Percentiles rank a stretch among this genome's conserved stretches.
phyloP scores from a whole-genome alignment of 2,329 filamentous ascomycete species.

The Penicillium sp. region DNA sequence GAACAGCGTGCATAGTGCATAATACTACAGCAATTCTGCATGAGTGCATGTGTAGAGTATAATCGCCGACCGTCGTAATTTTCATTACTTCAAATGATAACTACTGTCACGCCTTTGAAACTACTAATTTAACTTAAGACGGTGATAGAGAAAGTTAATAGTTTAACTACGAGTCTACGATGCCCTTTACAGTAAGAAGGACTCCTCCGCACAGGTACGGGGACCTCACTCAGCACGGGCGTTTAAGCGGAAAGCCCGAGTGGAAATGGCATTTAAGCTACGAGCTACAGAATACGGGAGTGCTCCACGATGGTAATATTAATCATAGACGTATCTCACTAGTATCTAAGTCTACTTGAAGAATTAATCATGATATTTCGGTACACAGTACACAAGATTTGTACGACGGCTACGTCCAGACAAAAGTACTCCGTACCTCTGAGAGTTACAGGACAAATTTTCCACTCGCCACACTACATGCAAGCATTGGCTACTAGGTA shows the following conservation, averaged over 20 bases:
- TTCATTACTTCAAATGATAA: not conserved
- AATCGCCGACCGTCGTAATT: not conserved
- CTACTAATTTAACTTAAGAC: not conserved
- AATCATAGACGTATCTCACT: not conserved
- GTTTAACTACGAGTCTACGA: not conserved
- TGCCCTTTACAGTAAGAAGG: not conserved
- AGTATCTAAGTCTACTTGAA: not conserved
- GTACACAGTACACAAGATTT: not conserved
- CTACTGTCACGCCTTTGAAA: not conserved
- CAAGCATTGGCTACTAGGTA: not conserved
- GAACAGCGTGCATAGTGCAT: constrained; percentile 1
- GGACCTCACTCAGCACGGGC: constrained; percentile 3
- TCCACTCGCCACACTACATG: not conserved
- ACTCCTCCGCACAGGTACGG: not conserved
- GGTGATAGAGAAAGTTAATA: not conserved
- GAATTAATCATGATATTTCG: not conserved
- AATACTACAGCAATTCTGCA: not conserved
- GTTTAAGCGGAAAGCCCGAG: not conserved
- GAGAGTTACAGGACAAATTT: not conserved
- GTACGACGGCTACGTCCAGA: not conserved
- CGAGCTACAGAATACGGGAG: not conserved
- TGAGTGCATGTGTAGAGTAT: not conserved
- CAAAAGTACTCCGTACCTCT: not conserved
- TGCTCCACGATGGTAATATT: not conserved
- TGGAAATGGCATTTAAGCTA: constrained; percentile 5